Evolutionary conservation across 768 basidiomycete genomes (phyloP).

Genomic region (Amanita subjunquillea): DNA sequence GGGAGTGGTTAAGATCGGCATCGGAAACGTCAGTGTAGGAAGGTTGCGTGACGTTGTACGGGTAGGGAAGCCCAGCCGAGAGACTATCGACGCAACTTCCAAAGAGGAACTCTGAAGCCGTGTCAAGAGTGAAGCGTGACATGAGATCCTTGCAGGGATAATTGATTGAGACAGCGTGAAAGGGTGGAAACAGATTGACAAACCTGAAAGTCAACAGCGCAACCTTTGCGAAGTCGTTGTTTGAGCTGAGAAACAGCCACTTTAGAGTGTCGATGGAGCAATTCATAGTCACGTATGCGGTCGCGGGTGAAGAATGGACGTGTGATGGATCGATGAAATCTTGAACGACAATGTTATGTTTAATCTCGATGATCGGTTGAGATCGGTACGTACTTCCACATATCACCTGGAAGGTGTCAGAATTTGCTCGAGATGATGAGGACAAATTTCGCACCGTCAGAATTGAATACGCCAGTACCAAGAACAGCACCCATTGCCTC

Average conservation of each 20-base stretch:
- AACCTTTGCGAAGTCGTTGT: conserved; percentile 34
- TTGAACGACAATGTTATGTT: conserved; percentile 9
- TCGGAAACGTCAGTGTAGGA: neutral
- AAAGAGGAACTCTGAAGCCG: conserved; percentile 58
- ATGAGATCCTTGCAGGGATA: conserved; percentile 35
- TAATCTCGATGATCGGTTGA: neutral
- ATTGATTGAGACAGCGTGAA: neutral
- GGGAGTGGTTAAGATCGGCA: neutral
- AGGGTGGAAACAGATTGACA: neutral
- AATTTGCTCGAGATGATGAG: neutral
- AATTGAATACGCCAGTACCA: conserved; percentile 61
- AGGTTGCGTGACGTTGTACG: conserved; percentile 24
- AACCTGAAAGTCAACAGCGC: conserved; percentile 52
- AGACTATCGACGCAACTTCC: conserved; percentile 48
- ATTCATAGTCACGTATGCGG: conserved; percentile 46
- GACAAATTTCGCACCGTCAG: conserved; percentile 35
- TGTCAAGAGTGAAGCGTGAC: conserved; percentile 55
- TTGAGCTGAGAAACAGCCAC: conserved; percentile 32
- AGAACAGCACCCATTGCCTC: conserved; percentile 35
- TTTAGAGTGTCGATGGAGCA: conserved; percentile 48
- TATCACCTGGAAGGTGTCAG: conserved; percentile 14
- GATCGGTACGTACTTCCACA: conserved; percentile 24
- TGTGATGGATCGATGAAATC: conserved; percentile 55
- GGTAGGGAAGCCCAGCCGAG: conserved; percentile 39
- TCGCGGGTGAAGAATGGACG: conserved; percentile 58